These are phyloP conservation scores for Sugiyamaella mastotermitis DNA, from an alignment of 805 yeast species.

Conservation along the genomic window DNA sequence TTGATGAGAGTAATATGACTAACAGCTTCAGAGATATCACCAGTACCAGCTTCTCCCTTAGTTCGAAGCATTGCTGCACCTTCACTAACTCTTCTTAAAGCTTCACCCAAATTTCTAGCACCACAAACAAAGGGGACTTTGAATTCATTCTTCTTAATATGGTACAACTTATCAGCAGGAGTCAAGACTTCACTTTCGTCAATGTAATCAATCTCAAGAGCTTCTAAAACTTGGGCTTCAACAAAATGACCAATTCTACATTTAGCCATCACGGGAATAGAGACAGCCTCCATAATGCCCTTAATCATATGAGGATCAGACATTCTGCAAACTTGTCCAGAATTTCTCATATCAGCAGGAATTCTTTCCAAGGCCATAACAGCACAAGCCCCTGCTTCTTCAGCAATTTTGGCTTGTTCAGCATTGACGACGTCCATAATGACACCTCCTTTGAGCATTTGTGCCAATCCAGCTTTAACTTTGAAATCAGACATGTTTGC, in stretches of 20 bases:
- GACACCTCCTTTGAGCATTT: slow-evolving; percentile 61
- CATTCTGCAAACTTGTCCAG: slow-evolving; percentile 82
- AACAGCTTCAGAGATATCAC: slow-evolving; percentile 79
- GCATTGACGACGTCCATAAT: slow-evolving; percentile 59
- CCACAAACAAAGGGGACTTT: slow-evolving; percentile 81
- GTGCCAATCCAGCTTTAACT: slow-evolving; percentile 73
- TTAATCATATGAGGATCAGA: slow-evolving; percentile 76
- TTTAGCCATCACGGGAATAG: slow-evolving; percentile 70
- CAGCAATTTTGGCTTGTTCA: slow-evolving; percentile 77
- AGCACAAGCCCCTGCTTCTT: slow-evolving; percentile 81
- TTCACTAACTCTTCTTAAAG: slow-evolving; percentile 68
- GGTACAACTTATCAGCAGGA: slow-evolving; percentile 67
- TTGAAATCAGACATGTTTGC: slow-evolving; percentile 16
- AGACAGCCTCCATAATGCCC: slow-evolving; percentile 58
- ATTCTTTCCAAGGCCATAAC: slow-evolving; percentile 84
- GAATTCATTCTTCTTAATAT: slow-evolving; percentile 54
- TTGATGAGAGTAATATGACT: slow-evolving; percentile 61
- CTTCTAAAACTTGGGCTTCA: slow-evolving; percentile 73
- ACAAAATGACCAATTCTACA: slow-evolving; percentile 78
- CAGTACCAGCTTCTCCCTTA: slow-evolving; percentile 88
- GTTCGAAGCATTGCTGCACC: slow-evolving; percentile 87
- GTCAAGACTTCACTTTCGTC: slow-evolving; percentile 83
- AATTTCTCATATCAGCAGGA: slow-evolving; percentile 78
- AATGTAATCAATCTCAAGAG: slow-evolving; percentile 67
- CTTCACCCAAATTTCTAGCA: slow-evolving; percentile 75